A percentile compares a stretch with the other conserved stretches of the same genome.
phyloP scores from a whole-genome alignment of 1,284 basidiomycete species.

The Sphaerobolus stellatus region DNA sequence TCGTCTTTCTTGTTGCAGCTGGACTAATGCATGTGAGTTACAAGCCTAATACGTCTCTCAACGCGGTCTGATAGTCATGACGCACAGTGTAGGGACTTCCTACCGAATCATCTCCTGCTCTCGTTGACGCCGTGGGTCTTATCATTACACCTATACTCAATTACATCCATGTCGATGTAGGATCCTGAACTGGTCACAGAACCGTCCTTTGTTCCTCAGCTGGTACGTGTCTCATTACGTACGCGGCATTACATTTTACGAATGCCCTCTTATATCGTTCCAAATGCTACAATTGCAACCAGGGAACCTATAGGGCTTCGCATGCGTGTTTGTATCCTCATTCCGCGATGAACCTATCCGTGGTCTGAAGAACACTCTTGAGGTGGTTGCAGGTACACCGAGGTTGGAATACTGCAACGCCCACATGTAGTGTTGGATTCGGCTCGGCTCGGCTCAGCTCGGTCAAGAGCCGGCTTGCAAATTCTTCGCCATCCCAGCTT shows the following conservation, averaged over 20 bases:
- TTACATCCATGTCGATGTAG: not conserved
- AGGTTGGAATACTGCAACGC: conserved; percentile 58
- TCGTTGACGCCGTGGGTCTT: too few relatives aligned
- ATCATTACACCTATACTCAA: not conserved
- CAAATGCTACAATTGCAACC: conserved; percentile 70
- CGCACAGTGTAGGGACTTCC: not conserved
- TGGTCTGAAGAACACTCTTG: conserved; percentile 53
- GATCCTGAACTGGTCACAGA: not conserved
- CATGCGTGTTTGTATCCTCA: conserved; percentile 69
- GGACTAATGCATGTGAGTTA: conserved; percentile 64
- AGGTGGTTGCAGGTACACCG: conserved; percentile 42
- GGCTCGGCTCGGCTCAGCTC: too few relatives aligned
- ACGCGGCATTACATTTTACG: not conserved
- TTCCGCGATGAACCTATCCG: conserved; percentile 70
- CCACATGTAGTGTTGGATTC: too few relatives aligned
- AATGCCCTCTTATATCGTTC: not conserved
- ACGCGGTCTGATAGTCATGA: too few relatives aligned
- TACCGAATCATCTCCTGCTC: too few relatives aligned
- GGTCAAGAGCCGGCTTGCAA: too few relatives aligned
- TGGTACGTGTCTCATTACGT: not conserved
- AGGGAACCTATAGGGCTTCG: conserved; percentile 69
- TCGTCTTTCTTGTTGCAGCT: conserved; percentile 63
- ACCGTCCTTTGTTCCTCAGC: not conserved
- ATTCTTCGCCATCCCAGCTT: too few relatives aligned
- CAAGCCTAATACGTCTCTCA: too few relatives aligned